Base-by-base conservation (phyloP, 345 rosid genomes). In the Sisymbrium irio region DNA sequence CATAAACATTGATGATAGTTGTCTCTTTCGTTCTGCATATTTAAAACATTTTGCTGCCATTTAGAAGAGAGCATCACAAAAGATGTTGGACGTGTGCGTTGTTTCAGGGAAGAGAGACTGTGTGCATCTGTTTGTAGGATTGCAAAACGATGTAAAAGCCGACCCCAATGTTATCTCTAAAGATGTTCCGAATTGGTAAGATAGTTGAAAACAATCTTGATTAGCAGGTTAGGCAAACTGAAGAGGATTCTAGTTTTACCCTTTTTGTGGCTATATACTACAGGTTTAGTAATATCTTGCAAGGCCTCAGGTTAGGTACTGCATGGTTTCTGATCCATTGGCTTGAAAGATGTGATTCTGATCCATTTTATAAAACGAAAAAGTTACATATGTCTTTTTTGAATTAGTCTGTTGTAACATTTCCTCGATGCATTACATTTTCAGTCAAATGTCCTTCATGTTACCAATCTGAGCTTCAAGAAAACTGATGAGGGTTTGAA, bases 391-490 rank as follows among this genome's bases (percentile, higher is more conserved):
- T 27, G 30, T 59, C n/a, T 45, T 39, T 55, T 62, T 46, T 47
- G 65, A 50, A 62, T 62, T 67, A 22, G 7, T 75, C 64, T 54
- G n/a, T n/a, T n/a, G 61, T 72, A 74, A 69, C 83, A 32, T 55
- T 39, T 58, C 20, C 57, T 49, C n/a, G 47, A 44, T 77, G 67
- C 47, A 30, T 65, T 76, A 35, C 81, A 53, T 65, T 71, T n/a
- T 33, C 91, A 95, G 99, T 90, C 99, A 33, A 84, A 94, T 56
- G 88, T 93, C 25, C 79, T 95, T 57, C 87, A 79, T 75, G 90
- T 94, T 75, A 91, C 88, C 92, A 94, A 94, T 79, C 86, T 89
- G 78, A 94, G 88, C 84, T 89, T 94, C 83, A 94, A 83, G 84
- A 94, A 96, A 7, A 81, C 96, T 40, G 93, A 94, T 75, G 97